A percentile compares a stretch with the other conserved stretches of the same genome.
Evolutionary conservation across 1,284 basidiomycete genomes (phyloP).

Genomic region (Irpex sp.): DNA sequence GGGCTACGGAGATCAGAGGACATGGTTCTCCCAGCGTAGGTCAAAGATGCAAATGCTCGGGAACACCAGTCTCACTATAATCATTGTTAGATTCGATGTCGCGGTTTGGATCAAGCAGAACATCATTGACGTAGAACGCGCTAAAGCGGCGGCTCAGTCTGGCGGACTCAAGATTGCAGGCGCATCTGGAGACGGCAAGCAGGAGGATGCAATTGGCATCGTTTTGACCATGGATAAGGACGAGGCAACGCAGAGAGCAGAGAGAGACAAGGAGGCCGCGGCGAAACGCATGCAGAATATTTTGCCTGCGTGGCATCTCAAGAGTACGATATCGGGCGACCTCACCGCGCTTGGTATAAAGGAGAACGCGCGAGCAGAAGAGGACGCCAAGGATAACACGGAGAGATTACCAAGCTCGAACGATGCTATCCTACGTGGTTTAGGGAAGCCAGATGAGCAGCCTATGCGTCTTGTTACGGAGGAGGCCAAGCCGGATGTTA

Average conservation of each 20-base stretch:
- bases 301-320: slow-evolving; percentile 90
- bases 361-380: slow-evolving; percentile 52
- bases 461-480: slow-evolving; percentile 34
- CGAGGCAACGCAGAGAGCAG: slow-evolving; percentile 62
- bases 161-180: slow-evolving; percentile 71
- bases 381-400: slow-evolving; percentile 22
- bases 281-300: slow-evolving; percentile 86
- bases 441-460: slow-evolving; percentile 9
- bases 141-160: slow-evolving; percentile 41
- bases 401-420: slow-evolving; percentile 42
- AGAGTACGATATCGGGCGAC: slow-evolving; percentile 92
- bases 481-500: slow-evolving; percentile 56
- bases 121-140: slow-evolving; percentile 53
- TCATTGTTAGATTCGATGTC: slow-evolving; percentile 68
- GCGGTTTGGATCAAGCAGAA: slow-evolving; percentile 74
- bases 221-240: slow-evolving; percentile 82
- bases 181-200: slow-evolving; percentile 54
- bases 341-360: slow-evolving; percentile 82
- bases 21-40: slow-evolving; percentile 77
- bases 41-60: not conserved
- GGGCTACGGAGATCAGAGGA: slow-evolving; percentile 87
- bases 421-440: slow-evolving; percentile 68
- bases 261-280: slow-evolving; percentile 68
- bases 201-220: slow-evolving; percentile 75
- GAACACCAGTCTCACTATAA: not conserved